Evolutionary conservation across 148 eudicot species (phyloP).

Genomic region (Chenopodium suecicum): DNA sequence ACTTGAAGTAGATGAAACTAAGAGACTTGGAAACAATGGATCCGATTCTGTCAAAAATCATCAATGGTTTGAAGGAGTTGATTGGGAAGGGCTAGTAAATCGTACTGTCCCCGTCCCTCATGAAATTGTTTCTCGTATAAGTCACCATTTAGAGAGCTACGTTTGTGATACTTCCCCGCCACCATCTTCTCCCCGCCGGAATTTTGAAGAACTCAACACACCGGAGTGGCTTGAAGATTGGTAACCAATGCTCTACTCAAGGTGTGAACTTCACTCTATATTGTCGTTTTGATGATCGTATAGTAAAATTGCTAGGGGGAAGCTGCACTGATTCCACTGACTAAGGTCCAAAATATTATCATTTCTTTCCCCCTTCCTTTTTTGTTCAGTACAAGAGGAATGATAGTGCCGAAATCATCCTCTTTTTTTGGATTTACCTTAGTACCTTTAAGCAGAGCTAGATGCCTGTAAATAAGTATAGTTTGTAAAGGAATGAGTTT

Average conservation of each 20-base stretch:
- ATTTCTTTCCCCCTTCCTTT: not conserved
- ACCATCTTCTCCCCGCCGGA: constrained; percentile 41
- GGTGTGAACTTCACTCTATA: not conserved
- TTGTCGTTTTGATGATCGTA: not conserved
- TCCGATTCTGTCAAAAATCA: constrained; percentile 65
- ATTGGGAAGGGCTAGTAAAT: constrained; percentile 61
- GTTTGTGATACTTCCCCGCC: constrained; percentile 40
- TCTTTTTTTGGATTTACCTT: constrained; percentile 6
- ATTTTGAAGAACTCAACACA: constrained; percentile 49
- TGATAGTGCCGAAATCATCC: constrained; percentile 8
- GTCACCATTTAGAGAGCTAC: constrained; percentile 47
- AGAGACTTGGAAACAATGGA: constrained; percentile 73
- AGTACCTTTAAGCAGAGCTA: constrained; percentile 4
- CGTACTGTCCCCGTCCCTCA: constrained; percentile 45
- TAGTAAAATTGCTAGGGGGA: not conserved
- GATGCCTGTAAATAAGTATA: constrained; percentile 19
- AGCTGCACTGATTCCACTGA: not conserved
- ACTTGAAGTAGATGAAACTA: constrained; percentile 76
- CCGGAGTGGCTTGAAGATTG: constrained; percentile 94
- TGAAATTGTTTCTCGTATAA: constrained; percentile 63
- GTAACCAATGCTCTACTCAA: constrained; percentile 33
- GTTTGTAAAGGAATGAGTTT: constrained; percentile 17
- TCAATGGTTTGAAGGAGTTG: constrained; percentile 66
- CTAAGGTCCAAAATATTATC: not conserved
- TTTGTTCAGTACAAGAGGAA: not conserved